phyloP scores from a whole-genome alignment of 768 basidiomycete species.

The Tylopilus subfusipes region DNA sequence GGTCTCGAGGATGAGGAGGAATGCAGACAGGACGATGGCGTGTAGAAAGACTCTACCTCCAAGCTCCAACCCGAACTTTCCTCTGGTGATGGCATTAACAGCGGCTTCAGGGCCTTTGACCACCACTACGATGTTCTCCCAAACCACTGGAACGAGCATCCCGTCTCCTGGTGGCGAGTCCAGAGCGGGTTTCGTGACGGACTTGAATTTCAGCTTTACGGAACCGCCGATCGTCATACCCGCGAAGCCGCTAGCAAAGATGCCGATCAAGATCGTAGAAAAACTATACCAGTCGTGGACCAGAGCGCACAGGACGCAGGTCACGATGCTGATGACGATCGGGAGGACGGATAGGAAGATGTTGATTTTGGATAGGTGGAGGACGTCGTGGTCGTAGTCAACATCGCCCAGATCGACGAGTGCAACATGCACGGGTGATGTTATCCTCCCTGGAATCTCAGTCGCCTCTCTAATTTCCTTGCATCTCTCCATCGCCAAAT shows the following conservation, averaged over 20 bases:
- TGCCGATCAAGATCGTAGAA: constrained; percentile 28
- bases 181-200: constrained; percentile 6
- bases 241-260: constrained; percentile 29
- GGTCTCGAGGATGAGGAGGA: constrained; percentile 28
- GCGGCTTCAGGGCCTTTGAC: constrained; percentile 27
- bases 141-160: constrained; percentile 10
- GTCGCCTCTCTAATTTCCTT: constrained; percentile 2
- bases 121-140: constrained; percentile 21
- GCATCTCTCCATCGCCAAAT: constrained; percentile 23
- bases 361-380: not conserved
- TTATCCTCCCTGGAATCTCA: constrained; percentile 11
- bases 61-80: constrained; percentile 20
- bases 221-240: constrained; percentile 24
- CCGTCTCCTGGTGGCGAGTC: constrained; percentile 27
- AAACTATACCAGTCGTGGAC: constrained; percentile 31
- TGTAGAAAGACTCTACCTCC: not conserved
- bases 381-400: not conserved
- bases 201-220: constrained; percentile 16
- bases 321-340: constrained; percentile 21
- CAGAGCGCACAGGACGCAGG: constrained; percentile 23
- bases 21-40: constrained; percentile 22
- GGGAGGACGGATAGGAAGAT: constrained; percentile 20
- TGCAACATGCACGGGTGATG: constrained; percentile 11
- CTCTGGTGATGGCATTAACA: constrained; percentile 30
- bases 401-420: constrained; percentile 14